These are phyloP conservation scores for Pythium diclinum DNA, from an alignment of 352 stramenopile genomes.

Conservation along the genomic window DNA sequence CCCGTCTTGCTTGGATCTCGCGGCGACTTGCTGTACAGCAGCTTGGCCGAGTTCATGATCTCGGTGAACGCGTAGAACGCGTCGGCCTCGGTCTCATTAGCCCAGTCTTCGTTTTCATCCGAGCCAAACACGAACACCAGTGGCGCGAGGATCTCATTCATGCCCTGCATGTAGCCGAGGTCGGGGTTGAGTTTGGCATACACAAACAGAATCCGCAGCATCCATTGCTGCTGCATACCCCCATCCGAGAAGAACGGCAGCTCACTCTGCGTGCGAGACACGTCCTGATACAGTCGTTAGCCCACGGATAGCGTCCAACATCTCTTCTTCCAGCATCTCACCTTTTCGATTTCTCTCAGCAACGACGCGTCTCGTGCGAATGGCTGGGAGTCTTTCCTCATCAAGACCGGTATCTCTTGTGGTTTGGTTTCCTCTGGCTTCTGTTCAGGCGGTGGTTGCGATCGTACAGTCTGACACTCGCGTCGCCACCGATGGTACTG, in stretches of 20 bases:
- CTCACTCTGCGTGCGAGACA: conserved; percentile 54
- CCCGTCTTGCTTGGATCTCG: conserved; percentile 47
- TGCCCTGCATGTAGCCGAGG: conserved; percentile 92
- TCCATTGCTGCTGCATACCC: conserved; percentile 55
- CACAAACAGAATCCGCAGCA: conserved; percentile 70
- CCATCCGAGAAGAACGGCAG: conserved; percentile 47
- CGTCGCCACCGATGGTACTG: conserved; percentile 29
- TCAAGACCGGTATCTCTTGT: background rate
- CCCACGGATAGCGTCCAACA: background rate
- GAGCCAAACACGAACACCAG: conserved; percentile 75
- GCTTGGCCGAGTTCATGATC: conserved; percentile 46
- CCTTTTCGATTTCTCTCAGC: conserved; percentile 67
- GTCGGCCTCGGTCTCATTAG: conserved; percentile 45
- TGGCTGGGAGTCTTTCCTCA: background rate
- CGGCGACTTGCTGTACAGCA: conserved; percentile 43
- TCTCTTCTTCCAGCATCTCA: conserved; percentile 9
- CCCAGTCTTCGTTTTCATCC: conserved; percentile 37
- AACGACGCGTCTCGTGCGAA: conserved; percentile 39
- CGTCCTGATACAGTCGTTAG: conserved; percentile 32
- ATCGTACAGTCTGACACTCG: conserved; percentile 22
- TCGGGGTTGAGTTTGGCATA: conserved; percentile 76
- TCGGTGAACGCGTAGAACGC: conserved; percentile 50
- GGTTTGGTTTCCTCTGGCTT: conserved; percentile 10
- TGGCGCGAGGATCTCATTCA: conserved; percentile 93
- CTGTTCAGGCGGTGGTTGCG: background rate